Evolutionary conservation across 1,139 yeast species (phyloP).

Genomic region (Insectozyma bohioensis): DNA sequence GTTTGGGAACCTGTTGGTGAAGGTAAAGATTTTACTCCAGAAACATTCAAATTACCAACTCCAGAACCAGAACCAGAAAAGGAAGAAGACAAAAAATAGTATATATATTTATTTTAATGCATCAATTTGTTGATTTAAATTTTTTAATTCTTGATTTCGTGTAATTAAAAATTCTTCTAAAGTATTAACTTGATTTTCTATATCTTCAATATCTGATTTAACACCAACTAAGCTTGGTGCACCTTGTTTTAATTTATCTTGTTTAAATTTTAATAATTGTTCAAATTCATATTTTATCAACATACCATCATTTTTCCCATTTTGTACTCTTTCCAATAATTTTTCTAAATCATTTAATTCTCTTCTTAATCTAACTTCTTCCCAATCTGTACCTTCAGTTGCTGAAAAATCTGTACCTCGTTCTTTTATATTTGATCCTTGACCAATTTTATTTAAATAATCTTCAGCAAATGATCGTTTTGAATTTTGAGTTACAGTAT

Average conservation of each 20-base stretch:
- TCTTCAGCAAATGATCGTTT: constrained; percentile 38
- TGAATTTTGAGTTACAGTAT: constrained; percentile 13
- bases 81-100: constrained; percentile 33
- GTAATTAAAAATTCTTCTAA: constrained; percentile 55
- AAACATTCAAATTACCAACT: constrained; percentile 73
- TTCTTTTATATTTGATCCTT: constrained; percentile 49
- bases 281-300: constrained; percentile 70
- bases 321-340: constrained; percentile 58
- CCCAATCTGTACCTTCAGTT: constrained; percentile 82
- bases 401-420: constrained; percentile 75
- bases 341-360: constrained; percentile 74
- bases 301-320: constrained; percentile 37
- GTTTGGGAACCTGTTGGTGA: constrained; percentile 94
- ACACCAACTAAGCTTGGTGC: constrained; percentile 23
- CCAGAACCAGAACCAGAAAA: constrained; percentile 75
- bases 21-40: constrained; percentile 82
- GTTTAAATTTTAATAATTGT: constrained; percentile 75
- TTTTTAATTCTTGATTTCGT: constrained; percentile 51
- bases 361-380: constrained; percentile 78
- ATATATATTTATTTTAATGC: constrained; percentile 15
- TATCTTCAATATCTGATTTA: constrained; percentile 59
- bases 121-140: constrained; percentile 44
- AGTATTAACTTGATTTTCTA: constrained; percentile 63
- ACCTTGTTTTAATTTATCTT: constrained; percentile 26
- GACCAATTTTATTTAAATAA: constrained; percentile 44